Conservation (phyloP, 1,284 basidiomycete species). For the Rhodotorula sp. region DNA sequence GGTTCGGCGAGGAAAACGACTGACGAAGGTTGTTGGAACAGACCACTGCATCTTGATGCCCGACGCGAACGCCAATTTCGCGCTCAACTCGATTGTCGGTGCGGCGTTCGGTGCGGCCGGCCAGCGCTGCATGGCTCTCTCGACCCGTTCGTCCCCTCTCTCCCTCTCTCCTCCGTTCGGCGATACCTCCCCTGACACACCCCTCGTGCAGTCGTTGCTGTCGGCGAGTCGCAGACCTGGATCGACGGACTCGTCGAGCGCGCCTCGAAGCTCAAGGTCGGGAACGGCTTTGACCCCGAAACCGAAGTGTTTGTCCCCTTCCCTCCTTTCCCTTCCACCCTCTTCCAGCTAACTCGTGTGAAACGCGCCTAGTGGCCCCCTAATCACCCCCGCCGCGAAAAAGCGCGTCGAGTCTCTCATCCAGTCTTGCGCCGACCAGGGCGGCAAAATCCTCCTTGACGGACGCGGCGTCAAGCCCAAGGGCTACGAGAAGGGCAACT, state of each 20-base stretch:
- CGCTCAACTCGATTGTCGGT: slow-evolving; percentile 88
- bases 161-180: not conserved
- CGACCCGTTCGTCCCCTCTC: slow-evolving; percentile 57
- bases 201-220: slow-evolving; percentile 60
- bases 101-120: slow-evolving; percentile 97
- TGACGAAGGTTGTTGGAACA: not conserved
- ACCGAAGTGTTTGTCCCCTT: slow-evolving; percentile 70
- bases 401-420: slow-evolving; percentile 75
- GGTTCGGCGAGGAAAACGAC: not conserved
- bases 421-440: slow-evolving; percentile 75
- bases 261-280: slow-evolving; percentile 76
- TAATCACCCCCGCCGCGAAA: slow-evolving; percentile 87
- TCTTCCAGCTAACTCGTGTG: not conserved
- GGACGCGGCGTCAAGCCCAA: slow-evolving; percentile 70
- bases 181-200: slow-evolving; percentile 47
- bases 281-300: slow-evolving; percentile 83
- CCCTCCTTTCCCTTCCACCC: not conserved
- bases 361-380: slow-evolving; percentile 72
- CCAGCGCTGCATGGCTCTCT: slow-evolving; percentile 93
- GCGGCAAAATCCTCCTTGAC: slow-evolving; percentile 84
- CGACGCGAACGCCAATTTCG: slow-evolving; percentile 92
- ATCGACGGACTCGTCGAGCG: slow-evolving; percentile 82
- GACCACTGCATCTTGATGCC: slow-evolving; percentile 91
- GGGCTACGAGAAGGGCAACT: slow-evolving; percentile 87
- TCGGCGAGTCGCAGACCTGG: slow-evolving; percentile 80